Evolutionary conservation across 768 basidiomycete genomes (phyloP).

Genomic region (Suillus lakei): DNA sequence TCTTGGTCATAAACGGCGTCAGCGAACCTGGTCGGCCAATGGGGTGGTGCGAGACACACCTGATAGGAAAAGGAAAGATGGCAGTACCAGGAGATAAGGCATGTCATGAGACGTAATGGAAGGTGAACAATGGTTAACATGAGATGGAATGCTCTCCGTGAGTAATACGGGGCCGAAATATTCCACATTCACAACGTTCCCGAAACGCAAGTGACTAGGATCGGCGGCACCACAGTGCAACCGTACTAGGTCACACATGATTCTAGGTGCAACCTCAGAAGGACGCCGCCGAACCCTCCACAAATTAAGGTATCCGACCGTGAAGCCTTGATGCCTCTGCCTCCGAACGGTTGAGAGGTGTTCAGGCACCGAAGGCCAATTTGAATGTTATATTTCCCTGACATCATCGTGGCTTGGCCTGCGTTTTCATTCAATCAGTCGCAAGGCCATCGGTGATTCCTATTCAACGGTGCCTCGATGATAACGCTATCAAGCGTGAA

Average conservation of each 20-base stretch:
- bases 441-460: neutral
- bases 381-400: too few species aligned
- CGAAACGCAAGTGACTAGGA: neutral
- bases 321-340: neutral
- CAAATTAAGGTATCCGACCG: neutral
- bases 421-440: neutral
- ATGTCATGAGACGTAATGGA: neutral
- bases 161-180: neutral
- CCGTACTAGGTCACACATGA: neutral
- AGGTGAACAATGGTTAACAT: neutral
- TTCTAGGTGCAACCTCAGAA: neutral
- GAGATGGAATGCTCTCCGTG: neutral
- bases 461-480: neutral
- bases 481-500: neutral
- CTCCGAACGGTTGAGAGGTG: neutral
- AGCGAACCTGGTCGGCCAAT: neutral
- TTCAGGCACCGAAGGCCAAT: neutral
- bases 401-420: neutral
- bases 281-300: too few species aligned
- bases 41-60: neutral
- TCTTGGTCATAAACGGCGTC: neutral
- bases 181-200: neutral
- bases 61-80: neutral
- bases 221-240: too few species aligned
- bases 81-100: neutral